Evolutionary conservation across 164 flowering plant genomes (phyloP), one percentile per base, ranked within the genome.

Genomic region (Nelumbo lutea): DNA sequence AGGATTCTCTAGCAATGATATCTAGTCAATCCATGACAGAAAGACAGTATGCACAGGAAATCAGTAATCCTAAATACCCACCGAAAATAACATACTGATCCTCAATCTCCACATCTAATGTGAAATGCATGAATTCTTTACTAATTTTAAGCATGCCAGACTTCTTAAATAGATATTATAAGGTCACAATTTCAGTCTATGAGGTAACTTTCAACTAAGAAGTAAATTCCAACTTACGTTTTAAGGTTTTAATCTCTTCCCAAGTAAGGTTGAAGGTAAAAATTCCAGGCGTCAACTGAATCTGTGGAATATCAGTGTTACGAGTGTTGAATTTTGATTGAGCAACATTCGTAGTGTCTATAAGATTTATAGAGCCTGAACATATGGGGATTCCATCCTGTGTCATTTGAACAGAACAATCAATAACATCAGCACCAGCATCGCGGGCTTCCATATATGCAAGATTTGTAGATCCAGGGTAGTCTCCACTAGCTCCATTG

Each of bases 401-500:
- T 27, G 27, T 27, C 27, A 27, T 27, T 27, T 27, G 27, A 27
- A 27, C 27, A 27, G 84, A 74, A 71, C 99, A 95, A 72, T 92
- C 99, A 73, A 95, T 78, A 44, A 84, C 66, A 78, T 95, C 90
- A 3, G 73, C 93, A 60, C 98, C 99, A 81, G 90, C 98, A 66
- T 77, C 67, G 70, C 88, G 84, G 59, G 99, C 99, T 59, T 83
- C 75, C 5, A 13, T 59, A 75, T 95, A 95, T 69, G 99, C 96
- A 69, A 78, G 64, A 76, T 95, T 86, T 59, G 99, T 90, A 63
- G 89, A 86, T 61, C 88, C 86, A 74, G 99, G 91, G 76, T 76
- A 90, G 56, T 83, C 78, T 70, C 99, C 99, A 80, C 98, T 92
- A 73, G 98, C 92, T 67, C 99, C 98, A 72, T 86, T 81, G 64